Base-by-base conservation (phyloP, 352 stramenopile genomes). In the Phytopythium chamaehyphon region DNA sequence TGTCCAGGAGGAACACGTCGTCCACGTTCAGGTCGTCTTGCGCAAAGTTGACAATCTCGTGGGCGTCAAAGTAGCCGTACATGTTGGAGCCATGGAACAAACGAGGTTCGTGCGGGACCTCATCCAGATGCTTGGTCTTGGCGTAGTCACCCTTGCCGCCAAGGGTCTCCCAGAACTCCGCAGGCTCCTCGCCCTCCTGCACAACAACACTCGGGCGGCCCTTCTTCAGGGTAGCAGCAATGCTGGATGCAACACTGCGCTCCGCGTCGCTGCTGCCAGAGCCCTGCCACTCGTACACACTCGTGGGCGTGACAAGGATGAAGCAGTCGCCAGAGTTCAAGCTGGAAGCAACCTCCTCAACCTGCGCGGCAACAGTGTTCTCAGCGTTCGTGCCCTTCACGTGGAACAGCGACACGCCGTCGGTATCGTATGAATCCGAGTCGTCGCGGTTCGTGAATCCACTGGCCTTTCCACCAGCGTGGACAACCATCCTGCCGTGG, bases 1-100 rank as follows among this genome's bases (percentile, higher is more conserved):
- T 90, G 66, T 97, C 89, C 11, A 97, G 63, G 12, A 97, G 72
- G 64, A 96, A 96, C 22, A 97, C 87, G 51, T 98, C 89, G 45
- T 95, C 85, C 8, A 80, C 72, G 64, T 93, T 94, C 35, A 98
- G 71, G 55, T 98, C 91, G 55, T 93, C 85, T 67, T 97, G 89
- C 3, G 84, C 74, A 59, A 96, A 97, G 66, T 85, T 71, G 46
- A 83, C 67, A 50, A 97, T 85, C 58, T 96, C 84, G 23, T 88
- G 76, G 11, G 88, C 86, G 49, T 87, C 48, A 47, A 97, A 94
- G 61, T 85, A 86, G 2, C 90, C 93, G 45, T 90, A 93, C 43
- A 74, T 40, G 62, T 96, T 97, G 23, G 84, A 95, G 64, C 83
- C 89, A 44, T 97, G 84, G 71, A 98, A 97, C 45, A 97, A 55